phyloP scores from a whole-genome alignment of 2,329 filamentous ascomycete genomes.

The Alternaria panax region DNA sequence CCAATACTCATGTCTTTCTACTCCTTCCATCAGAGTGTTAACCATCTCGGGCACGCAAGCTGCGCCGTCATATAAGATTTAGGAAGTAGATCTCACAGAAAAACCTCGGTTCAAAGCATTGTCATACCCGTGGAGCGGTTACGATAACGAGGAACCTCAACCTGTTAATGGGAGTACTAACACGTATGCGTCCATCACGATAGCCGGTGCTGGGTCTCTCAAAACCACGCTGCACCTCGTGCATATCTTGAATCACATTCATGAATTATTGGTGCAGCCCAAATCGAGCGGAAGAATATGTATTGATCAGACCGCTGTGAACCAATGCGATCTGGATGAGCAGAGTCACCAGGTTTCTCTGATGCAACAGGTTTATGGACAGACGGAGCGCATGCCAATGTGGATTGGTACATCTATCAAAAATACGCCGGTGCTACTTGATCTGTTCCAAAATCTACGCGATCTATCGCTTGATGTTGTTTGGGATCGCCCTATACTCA shows the following conservation, averaged over 20 bases:
- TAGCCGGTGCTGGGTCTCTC: not conserved
- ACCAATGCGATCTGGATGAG: not conserved
- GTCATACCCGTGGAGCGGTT: not conserved
- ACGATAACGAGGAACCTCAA: not conserved
- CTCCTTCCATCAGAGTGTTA: not conserved
- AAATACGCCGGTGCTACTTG: not conserved
- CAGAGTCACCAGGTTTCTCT: constrained; percentile 1
- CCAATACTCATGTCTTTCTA: not conserved
- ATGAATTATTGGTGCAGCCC: not conserved
- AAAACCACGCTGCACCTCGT: not conserved
- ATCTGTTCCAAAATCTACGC: not conserved
- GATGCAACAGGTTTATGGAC: constrained; percentile 1
- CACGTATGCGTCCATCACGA: not conserved
- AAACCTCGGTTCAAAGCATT: not conserved
- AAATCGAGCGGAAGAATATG: not conserved
- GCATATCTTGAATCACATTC: not conserved
- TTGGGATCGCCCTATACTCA: not conserved
- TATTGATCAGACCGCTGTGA: constrained; percentile 4
- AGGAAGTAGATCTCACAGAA: not conserved
- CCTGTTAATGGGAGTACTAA: not conserved
- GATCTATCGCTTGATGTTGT: not conserved
- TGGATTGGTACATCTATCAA: not conserved
- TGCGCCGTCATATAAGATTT: not conserved
- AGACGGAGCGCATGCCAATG: not conserved
- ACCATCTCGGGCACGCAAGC: not conserved